A percentile compares a stretch with the other conserved stretches of the same genome.
These are phyloP conservation scores for Ceratocystis papillata DNA, from an alignment of 2,329 filamentous ascomycete genomes.

Conservation along the genomic window DNA sequence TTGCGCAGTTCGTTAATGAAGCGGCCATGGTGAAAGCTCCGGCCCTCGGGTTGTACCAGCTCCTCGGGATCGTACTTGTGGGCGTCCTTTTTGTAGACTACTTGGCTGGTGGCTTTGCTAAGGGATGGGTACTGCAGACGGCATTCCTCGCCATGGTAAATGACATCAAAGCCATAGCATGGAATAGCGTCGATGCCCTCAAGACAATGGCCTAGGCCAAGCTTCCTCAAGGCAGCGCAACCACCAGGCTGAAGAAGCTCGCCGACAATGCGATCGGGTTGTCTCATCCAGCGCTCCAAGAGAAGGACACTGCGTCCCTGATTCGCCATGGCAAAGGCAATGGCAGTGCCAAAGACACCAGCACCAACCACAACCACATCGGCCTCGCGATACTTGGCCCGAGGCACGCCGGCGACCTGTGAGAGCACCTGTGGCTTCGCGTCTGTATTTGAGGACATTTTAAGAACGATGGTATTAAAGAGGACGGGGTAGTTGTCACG, in stretches of 20 bases:
- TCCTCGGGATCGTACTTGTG: slow-evolving; percentile 29
- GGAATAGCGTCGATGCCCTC: slow-evolving; percentile 79
- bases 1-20: slow-evolving; percentile 76
- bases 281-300: slow-evolving; percentile 77
- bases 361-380: slow-evolving; percentile 90
- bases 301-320: slow-evolving; percentile 87
- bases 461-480: background rate
- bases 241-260: slow-evolving; percentile 92
- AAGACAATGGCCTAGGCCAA: slow-evolving; percentile 72
- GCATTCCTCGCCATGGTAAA: slow-evolving; percentile 65
- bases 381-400: slow-evolving; percentile 46
- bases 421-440: slow-evolving; percentile 1
- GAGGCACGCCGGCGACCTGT: background rate
- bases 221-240: slow-evolving; percentile 63
- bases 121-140: slow-evolving; percentile 68
- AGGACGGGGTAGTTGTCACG: background rate
- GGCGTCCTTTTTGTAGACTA: slow-evolving; percentile 31
- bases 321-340: slow-evolving; percentile 71
- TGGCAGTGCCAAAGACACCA: slow-evolving; percentile 77
- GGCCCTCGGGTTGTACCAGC: slow-evolving; percentile 53
- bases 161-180: slow-evolving; percentile 77
- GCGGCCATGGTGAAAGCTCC: slow-evolving; percentile 84
- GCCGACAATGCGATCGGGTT: slow-evolving; percentile 92
- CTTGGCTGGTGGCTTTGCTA: slow-evolving; percentile 36
- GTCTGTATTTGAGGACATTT: background rate